phyloP scores from a whole-genome alignment of 2,329 filamentous ascomycete genomes.

The Aspergillus piperis region DNA sequence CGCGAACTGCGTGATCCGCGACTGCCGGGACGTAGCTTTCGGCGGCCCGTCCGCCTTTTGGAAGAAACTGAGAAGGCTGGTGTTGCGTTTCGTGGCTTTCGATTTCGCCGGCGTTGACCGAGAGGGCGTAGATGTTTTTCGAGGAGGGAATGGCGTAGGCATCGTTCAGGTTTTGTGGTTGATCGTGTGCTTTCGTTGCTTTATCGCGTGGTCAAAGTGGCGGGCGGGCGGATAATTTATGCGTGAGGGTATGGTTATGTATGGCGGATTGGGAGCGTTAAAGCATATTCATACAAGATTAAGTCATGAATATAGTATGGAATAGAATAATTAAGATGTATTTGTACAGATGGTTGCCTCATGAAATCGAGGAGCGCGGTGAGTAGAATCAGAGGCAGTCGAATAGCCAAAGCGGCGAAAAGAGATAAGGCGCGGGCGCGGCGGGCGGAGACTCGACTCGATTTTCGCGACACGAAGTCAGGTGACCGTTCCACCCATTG shows the following conservation, averaged over 20 bases:
- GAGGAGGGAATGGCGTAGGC: neutral
- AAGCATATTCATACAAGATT: too few species aligned
- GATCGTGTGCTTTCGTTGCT: neutral
- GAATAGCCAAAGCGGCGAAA: neutral
- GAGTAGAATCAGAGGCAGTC: neutral
- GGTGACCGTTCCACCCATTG: slow-evolving; percentile 12
- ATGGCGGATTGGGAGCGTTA: neutral
- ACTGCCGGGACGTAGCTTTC: slow-evolving; percentile 52
- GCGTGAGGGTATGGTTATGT: neutral
- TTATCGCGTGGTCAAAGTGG: neutral
- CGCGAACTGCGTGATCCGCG: slow-evolving; percentile 56
- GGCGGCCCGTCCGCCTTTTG: slow-evolving; percentile 63
- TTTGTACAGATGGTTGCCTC: neutral
- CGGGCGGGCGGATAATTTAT: neutral
- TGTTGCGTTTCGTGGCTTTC: slow-evolving; percentile 48
- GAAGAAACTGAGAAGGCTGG: slow-evolving; percentile 73
- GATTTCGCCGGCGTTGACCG: slow-evolving; percentile 26
- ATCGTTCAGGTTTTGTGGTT: neutral
- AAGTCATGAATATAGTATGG: too few species aligned
- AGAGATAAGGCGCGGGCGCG: slow-evolving; percentile 17
- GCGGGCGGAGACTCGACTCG: slow-evolving; percentile 4
- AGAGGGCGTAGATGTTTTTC: neutral
- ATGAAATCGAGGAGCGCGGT: neutral
- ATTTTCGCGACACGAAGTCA: slow-evolving; percentile 26
- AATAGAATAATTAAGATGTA: too few species aligned